Evolutionary conservation across 2,329 filamentous ascomycete genomes (phyloP).

Genomic region (Capronia epimyces): DNA sequence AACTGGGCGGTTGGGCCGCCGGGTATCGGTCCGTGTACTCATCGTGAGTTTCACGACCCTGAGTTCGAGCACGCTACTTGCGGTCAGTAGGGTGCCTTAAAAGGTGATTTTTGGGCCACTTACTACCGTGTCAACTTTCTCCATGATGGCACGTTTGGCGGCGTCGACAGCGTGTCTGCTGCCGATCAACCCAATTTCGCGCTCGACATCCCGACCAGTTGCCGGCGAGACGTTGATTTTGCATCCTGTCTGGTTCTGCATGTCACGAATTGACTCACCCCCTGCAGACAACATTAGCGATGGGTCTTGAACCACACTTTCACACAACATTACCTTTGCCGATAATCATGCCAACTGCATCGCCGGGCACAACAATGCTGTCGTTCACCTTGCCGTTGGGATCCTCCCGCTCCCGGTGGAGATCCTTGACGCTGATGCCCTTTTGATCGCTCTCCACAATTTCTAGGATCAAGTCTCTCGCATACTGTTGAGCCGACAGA

Average conservation of each 20-base stretch:
- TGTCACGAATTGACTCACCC: slow-evolving; percentile 88
- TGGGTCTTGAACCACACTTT: slow-evolving; percentile 1
- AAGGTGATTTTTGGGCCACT: slow-evolving; percentile 36
- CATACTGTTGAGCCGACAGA: slow-evolving; percentile 65
- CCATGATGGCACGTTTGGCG: slow-evolving; percentile 79
- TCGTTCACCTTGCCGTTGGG: slow-evolving; percentile 63
- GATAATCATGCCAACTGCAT: slow-evolving; percentile 94
- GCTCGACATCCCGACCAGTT: slow-evolving; percentile 69
- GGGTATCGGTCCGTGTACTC: slow-evolving; percentile 32
- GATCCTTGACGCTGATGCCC: slow-evolving; percentile 32
- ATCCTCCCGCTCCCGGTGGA: slow-evolving; percentile 39
- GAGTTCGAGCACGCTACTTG: slow-evolving; percentile 43
- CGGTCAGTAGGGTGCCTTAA: slow-evolving; percentile 30
- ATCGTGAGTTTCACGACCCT: slow-evolving; percentile 38
- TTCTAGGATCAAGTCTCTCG: slow-evolving; percentile 84
- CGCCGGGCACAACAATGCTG: slow-evolving; percentile 77
- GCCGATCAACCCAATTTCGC: slow-evolving; percentile 82
- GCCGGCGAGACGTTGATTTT: slow-evolving; percentile 91
- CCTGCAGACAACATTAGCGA: slow-evolving; percentile 39
- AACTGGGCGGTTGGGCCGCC: slow-evolving; percentile 32
- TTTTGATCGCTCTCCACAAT: slow-evolving; percentile 79
- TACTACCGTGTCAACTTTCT: slow-evolving; percentile 87
- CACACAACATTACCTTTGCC: slow-evolving; percentile 59
- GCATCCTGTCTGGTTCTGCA: slow-evolving; percentile 81
- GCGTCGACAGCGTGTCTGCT: slow-evolving; percentile 68